Conservation (phyloP, 306 rosid genomes). For the Acacia melanoxylon region DNA sequence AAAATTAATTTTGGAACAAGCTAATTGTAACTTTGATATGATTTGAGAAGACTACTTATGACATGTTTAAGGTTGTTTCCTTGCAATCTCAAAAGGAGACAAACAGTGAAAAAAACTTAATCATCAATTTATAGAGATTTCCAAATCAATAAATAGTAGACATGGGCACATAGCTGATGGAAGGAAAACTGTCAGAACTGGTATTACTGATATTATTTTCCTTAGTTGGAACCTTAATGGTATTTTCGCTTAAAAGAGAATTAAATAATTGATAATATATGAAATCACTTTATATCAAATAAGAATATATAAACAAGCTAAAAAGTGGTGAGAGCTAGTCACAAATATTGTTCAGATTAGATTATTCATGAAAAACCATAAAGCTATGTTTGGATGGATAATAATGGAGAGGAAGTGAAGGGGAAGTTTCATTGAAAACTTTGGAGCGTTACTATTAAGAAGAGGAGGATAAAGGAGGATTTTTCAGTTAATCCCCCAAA, state of each 20-base stretch:
- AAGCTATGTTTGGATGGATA: not conserved
- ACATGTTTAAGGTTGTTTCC: not conserved
- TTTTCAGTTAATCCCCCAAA: not conserved
- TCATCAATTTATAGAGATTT: not conserved
- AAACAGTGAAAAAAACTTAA: not conserved
- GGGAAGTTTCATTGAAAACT: not conserved
- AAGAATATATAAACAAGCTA: constrained; percentile 4
- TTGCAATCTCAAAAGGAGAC: not conserved
- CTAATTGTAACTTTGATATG: not conserved
- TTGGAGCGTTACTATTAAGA: not conserved
- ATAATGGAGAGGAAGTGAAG: not conserved
- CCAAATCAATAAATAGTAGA: not conserved
- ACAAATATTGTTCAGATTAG: constrained; percentile 3
- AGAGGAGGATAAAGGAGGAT: not conserved
- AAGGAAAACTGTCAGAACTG: not conserved
- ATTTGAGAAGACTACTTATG: not conserved
- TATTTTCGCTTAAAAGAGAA: too few species aligned
- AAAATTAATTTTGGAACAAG: not conserved
- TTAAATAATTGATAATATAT: not conserved
- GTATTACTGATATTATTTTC: not conserved
- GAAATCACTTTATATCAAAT: not conserved
- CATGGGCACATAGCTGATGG: not conserved
- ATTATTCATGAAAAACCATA: not conserved
- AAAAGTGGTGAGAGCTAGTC: not conserved
- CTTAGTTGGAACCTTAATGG: too few species aligned